These are phyloP conservation scores for Cercospora berteroae DNA, from an alignment of 2,329 filamentous ascomycete genomes.

Conservation along the genomic window DNA sequence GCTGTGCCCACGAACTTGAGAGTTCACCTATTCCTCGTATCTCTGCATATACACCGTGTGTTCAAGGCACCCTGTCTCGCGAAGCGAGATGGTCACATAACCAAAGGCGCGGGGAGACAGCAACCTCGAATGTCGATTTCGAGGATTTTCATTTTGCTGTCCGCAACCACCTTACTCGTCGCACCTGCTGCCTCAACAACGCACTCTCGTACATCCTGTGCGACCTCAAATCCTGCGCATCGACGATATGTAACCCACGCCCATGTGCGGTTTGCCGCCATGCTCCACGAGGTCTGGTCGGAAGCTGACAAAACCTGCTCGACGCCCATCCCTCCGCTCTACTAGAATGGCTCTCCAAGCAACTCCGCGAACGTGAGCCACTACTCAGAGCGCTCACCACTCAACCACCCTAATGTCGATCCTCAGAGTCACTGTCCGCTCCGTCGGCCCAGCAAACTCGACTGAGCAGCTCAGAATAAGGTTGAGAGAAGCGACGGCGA, in stretches of 20 bases:
- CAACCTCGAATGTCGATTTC: too few species aligned
- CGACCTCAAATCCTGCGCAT: not conserved
- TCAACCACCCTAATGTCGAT: constrained; percentile 4
- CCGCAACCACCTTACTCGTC: not conserved
- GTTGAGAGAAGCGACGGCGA: constrained; percentile 11
- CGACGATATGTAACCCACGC: not conserved
- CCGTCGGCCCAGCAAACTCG: constrained; percentile 9
- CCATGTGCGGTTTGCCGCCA: not conserved
- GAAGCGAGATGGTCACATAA: too few species aligned
- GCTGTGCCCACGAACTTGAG: too few species aligned
- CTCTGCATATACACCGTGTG: too few species aligned
- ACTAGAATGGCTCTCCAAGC: not conserved
- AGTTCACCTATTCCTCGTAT: too few species aligned
- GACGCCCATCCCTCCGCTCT: not conserved
- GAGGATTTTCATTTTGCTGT: too few species aligned
- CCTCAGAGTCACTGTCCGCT: constrained; percentile 13
- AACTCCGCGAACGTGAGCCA: not conserved
- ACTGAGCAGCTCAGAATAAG: constrained; percentile 15
- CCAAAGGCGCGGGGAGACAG: too few species aligned
- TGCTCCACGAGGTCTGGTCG: not conserved
- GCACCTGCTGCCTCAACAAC: constrained; percentile 2
- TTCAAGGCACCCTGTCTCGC: too few species aligned
- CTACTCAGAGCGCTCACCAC: not conserved
- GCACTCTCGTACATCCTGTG: not conserved
- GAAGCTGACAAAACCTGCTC: constrained; percentile 3